A percentile compares a stretch with the other conserved stretches of the same genome.
phyloP scores from a whole-genome alignment of 768 basidiomycete species.

The Phaeolepiota aurea region DNA sequence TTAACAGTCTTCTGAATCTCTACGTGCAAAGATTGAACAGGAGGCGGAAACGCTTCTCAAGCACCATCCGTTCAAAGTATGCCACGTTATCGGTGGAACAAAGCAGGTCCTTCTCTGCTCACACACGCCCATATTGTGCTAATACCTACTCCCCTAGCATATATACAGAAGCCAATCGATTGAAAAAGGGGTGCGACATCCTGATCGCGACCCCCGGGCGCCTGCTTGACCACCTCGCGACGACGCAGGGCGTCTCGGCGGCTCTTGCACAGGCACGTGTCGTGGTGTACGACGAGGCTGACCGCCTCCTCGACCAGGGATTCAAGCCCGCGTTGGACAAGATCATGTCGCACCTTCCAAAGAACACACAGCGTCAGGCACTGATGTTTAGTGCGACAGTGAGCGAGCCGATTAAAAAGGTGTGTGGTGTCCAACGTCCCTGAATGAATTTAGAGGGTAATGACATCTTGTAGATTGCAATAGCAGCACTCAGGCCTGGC shows the following conservation, averaged over 20 bases:
- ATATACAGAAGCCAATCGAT: slow-evolving; percentile 10
- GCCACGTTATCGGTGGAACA: slow-evolving; percentile 48
- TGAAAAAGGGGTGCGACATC: slow-evolving; percentile 32
- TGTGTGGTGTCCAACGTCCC: slow-evolving; percentile 20
- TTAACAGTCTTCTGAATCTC: slow-evolving; percentile 22
- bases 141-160: background rate
- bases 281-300: slow-evolving; percentile 67
- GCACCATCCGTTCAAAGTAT: slow-evolving; percentile 32
- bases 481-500: slow-evolving; percentile 15
- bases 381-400: slow-evolving; percentile 71
- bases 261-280: slow-evolving; percentile 27
- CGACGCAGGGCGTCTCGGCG: slow-evolving; percentile 8
- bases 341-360: slow-evolving; percentile 37
- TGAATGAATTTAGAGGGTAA: no score
- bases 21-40: slow-evolving; percentile 54
- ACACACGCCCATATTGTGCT: background rate
- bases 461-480: slow-evolving; percentile 15
- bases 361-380: slow-evolving; percentile 46
- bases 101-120: slow-evolving; percentile 26
- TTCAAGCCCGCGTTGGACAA: slow-evolving; percentile 63
- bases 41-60: slow-evolving; percentile 43
- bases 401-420: slow-evolving; percentile 55
- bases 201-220: slow-evolving; percentile 72
- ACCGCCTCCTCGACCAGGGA: slow-evolving; percentile 66
- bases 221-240: slow-evolving; percentile 58